Evolutionary conservation across 2,329 filamentous ascomycete genomes (phyloP).

Genomic region (Penicillium sp.): DNA sequence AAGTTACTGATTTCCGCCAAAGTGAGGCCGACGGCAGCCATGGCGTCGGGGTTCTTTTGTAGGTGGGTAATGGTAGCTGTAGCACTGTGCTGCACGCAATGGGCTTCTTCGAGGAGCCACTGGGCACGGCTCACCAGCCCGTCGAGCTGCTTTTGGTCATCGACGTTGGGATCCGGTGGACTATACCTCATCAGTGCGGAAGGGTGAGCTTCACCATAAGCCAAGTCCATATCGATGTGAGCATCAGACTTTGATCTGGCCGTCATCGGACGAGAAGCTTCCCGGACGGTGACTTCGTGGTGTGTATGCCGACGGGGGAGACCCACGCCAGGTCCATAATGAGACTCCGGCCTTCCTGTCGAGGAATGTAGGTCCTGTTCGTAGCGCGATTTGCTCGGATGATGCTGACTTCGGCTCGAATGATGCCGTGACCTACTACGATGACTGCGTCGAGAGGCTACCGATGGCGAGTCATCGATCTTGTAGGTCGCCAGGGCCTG

Average conservation of each 20-base stretch:
- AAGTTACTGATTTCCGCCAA: conserved; percentile 87
- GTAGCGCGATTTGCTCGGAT: conserved; percentile 27
- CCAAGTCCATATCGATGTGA: conserved; percentile 82
- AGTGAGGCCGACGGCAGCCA: conserved; percentile 89
- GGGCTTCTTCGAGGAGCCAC: conserved; percentile 76
- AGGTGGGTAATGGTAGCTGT: conserved; percentile 78
- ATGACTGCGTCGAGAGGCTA: conserved; percentile 45
- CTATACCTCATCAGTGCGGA: conserved; percentile 55
- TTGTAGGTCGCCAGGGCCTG: conserved; percentile 57
- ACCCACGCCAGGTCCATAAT: conserved; percentile 24
- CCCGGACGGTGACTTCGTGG: conserved; percentile 34
- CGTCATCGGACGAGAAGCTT: conserved; percentile 28
- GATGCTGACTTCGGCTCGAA: conserved; percentile 31
- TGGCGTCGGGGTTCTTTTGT: conserved; percentile 82
- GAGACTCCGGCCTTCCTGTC: conserved; percentile 21
- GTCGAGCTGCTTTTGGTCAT: conserved; percentile 60
- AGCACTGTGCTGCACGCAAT: conserved; percentile 84
- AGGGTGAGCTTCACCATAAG: conserved; percentile 81
- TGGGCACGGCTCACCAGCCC: conserved; percentile 75
- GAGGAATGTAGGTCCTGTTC: conserved; percentile 35
- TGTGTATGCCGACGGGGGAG: conserved; percentile 44
- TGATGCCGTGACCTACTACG: conserved; percentile 34
- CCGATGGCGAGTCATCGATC: conserved; percentile 51
- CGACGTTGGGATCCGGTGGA: conserved; percentile 43
- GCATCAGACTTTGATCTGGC: conserved; percentile 36